phyloP scores from a whole-genome alignment of 2,329 filamentous ascomycete species.

The Fusarium sp. region DNA sequence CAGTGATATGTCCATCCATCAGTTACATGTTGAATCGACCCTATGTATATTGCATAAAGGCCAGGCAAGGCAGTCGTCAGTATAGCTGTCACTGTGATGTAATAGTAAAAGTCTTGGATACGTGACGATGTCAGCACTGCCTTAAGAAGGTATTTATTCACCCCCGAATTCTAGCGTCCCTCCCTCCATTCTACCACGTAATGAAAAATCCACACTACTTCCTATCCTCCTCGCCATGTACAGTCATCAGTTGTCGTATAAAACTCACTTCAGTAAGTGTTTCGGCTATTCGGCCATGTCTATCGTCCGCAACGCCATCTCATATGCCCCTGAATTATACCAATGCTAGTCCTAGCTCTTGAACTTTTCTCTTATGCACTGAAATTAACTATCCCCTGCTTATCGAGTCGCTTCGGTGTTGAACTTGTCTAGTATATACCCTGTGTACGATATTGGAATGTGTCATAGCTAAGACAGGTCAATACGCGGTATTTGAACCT shows the following conservation, averaged over 20 bases:
- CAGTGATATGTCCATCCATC: neutral
- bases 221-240: neutral
- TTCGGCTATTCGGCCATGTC: slow-evolving; percentile 30
- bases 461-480: slow-evolving; percentile 71
- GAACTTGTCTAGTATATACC: slow-evolving; percentile 75
- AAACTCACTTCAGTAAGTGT: slow-evolving; percentile 20
- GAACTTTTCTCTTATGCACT: slow-evolving; percentile 5
- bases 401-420: neutral
- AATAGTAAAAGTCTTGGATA: neutral
- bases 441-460: slow-evolving; percentile 88
- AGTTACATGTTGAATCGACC: neutral
- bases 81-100: neutral
- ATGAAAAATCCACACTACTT: neutral
- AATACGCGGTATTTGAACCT: neutral
- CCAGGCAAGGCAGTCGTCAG: neutral
- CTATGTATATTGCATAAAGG: neutral
- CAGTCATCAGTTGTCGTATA: slow-evolving; percentile 25
- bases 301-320: slow-evolving; percentile 44
- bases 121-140: neutral
- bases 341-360: slow-evolving; percentile 23
- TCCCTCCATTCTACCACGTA: neutral
- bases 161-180: neutral
- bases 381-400: slow-evolving; percentile 12
- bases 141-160: neutral
- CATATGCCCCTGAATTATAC: slow-evolving; percentile 35